Evolutionary conservation across 2,329 filamentous ascomycete species (phyloP), one percentile per base, ranked within the genome.

Genomic region (Phialophora verrucosa): DNA sequence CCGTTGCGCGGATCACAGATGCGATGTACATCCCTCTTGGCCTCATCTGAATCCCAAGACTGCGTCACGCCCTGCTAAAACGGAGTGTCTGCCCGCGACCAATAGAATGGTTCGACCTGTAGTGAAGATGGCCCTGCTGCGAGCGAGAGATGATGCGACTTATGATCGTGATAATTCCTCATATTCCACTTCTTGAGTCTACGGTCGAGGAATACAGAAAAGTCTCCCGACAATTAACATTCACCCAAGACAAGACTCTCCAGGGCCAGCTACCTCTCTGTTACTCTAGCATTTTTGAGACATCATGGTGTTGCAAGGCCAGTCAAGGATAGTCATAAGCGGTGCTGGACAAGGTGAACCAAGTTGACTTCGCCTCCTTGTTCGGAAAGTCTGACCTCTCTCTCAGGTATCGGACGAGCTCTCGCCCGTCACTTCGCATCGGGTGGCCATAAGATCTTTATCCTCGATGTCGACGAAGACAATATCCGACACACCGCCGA

Each of bases 401-500:
- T 44, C 38, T 44, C 3, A 44, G 82, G 81, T 29, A 83, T 84
- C 53, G 81, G 82, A 27, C 77, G 81, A 47, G 78, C 77, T 38
- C 74, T 83, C 17, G 78, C 80, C 51, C 79, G 80, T 11, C 77
- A 79, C 51, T 79, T 83, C 56, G 74, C 80, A 23, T 67, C 74
- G 20, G 68, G 73, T 11, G 80, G 82, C n/a, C 78, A 83, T 73
- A 76, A 77, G 35, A 77, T 83, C 51, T 80, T 81, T 67, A 76
- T 83, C 6, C 73, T 83, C 42, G 81, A 83, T 64, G 75, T 78
- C 53, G 79, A 83, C 68, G 72, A 71, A 35, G 75, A 75, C 51
- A 79, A 81, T 67, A 73, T 82, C 8, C 69, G 75, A 7, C 74
- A 82, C 68, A 77, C 78, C 8, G 74, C 70, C 65, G 70, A 55